phyloP scores from a whole-genome alignment of 2,329 filamentous ascomycete genomes.

The Chaetomiaceae sp. region DNA sequence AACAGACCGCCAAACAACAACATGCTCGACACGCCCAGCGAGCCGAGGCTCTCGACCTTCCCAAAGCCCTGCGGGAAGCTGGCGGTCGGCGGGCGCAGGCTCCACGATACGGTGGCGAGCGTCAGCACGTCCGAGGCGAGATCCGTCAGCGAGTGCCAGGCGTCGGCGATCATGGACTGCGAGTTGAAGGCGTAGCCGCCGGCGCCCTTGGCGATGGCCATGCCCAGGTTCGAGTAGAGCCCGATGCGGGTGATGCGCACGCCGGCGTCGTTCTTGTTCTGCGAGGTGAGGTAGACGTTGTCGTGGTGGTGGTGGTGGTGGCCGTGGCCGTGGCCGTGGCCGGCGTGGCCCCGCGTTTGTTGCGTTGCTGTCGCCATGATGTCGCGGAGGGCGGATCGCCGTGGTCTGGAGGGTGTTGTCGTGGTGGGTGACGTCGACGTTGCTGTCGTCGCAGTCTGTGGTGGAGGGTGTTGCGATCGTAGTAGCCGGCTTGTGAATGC shows the following conservation, averaged over 20 bases:
- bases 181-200: constrained; percentile 95
- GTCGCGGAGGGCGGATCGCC: constrained; percentile 27
- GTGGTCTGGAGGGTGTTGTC: background rate
- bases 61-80: constrained; percentile 88
- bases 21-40: constrained; percentile 86
- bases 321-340: constrained; percentile 48
- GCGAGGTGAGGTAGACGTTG: constrained; percentile 73
- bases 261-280: constrained; percentile 83
- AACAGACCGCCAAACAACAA: constrained; percentile 82
- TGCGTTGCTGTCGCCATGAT: constrained; percentile 30
- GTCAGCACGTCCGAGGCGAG: constrained; percentile 93
- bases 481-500: constrained; percentile 19
- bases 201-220: constrained; percentile 88
- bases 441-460: constrained; percentile 1
- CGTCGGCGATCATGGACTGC: constrained; percentile 86
- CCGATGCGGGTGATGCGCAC: constrained; percentile 90
- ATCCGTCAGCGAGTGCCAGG: constrained; percentile 91
- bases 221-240: constrained; percentile 81
- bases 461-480: constrained; percentile 17
- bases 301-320: constrained; percentile 78
- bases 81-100: constrained; percentile 74
- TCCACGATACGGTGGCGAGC: constrained; percentile 89
- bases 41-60: constrained; percentile 95
- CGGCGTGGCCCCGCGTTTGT: constrained; percentile 45
- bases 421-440: background rate